Conservation (phyloP, 2,329 filamentous ascomycete species). For the Botrytis sinoallii region DNA sequence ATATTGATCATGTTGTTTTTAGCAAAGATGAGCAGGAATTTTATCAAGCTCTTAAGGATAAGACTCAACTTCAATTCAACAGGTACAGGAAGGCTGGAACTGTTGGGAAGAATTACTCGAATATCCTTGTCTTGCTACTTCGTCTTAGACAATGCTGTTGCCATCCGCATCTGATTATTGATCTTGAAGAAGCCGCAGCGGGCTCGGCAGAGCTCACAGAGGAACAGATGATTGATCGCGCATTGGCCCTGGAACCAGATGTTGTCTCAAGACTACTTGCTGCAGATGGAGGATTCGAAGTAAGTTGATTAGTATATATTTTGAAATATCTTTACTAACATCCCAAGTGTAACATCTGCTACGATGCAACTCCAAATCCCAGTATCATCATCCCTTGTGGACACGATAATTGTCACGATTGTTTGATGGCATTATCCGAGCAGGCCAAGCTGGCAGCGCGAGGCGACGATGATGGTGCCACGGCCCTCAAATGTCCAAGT, state of each 20-base stretch:
- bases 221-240: conserved; percentile 53
- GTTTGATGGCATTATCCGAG: conserved; percentile 67
- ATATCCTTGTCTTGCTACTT: conserved; percentile 74
- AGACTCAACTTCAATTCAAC: conserved; percentile 70
- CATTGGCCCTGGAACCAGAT: conserved; percentile 54
- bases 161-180: conserved; percentile 68
- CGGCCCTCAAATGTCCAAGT: conserved; percentile 60
- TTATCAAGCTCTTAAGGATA: conserved; percentile 64
- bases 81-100: conserved; percentile 68
- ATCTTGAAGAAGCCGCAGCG: conserved; percentile 49
- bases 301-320: conserved; percentile 13
- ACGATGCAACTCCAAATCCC: conserved; percentile 71
- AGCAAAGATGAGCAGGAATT: conserved; percentile 61
- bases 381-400: conserved; percentile 80
- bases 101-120: conserved; percentile 71
- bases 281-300: conserved; percentile 47
- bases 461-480: conserved; percentile 49
- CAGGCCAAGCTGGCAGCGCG: conserved; percentile 51
- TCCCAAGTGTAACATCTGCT: conserved; percentile 73
- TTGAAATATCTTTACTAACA: conserved; percentile 17
- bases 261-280: conserved; percentile 64
- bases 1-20: conserved; percentile 62
- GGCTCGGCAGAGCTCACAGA: conserved; percentile 20
- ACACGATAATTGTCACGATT: conserved; percentile 75
- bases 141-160: conserved; percentile 79